phyloP scores from a whole-genome alignment of 495 filamentous ascomycete species.

The Cetradonia linearis region DNA sequence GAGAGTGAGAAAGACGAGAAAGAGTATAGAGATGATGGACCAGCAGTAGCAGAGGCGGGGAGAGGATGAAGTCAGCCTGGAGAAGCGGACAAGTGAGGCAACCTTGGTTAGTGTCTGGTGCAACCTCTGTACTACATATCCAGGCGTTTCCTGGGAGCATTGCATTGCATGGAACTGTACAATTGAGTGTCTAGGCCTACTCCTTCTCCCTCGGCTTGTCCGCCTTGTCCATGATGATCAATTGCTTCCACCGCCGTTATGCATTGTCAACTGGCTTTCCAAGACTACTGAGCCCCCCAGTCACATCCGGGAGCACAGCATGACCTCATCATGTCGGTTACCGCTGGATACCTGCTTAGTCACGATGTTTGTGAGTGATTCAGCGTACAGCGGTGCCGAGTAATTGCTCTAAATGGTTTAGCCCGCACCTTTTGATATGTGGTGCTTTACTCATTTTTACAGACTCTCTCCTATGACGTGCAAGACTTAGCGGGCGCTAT shows the following conservation, averaged over 20 bases:
- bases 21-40: slow-evolving; percentile 20
- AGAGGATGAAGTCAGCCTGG: slow-evolving; percentile 3
- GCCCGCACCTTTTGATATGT: slow-evolving; percentile 11
- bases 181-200: neutral
- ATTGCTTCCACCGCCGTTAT: neutral
- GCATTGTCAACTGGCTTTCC: neutral
- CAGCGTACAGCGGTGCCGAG: neutral
- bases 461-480: neutral
- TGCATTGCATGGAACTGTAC: neutral
- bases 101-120: neutral
- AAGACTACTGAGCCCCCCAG: neutral
- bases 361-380: neutral
- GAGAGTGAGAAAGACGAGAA: slow-evolving; percentile 17
- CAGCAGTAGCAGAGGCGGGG: neutral
- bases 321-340: neutral
- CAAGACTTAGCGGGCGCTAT: neutral
- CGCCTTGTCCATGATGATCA: neutral
- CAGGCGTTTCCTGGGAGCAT: neutral
- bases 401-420: neutral
- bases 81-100: neutral
- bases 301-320: neutral
- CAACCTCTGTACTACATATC: neutral
- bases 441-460: slow-evolving; percentile 18
- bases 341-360: neutral
- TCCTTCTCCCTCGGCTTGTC: neutral